These are phyloP conservation scores for Pleurotus tuoliensis DNA, from an alignment of 768 basidiomycete genomes.

Conservation along the genomic window DNA sequence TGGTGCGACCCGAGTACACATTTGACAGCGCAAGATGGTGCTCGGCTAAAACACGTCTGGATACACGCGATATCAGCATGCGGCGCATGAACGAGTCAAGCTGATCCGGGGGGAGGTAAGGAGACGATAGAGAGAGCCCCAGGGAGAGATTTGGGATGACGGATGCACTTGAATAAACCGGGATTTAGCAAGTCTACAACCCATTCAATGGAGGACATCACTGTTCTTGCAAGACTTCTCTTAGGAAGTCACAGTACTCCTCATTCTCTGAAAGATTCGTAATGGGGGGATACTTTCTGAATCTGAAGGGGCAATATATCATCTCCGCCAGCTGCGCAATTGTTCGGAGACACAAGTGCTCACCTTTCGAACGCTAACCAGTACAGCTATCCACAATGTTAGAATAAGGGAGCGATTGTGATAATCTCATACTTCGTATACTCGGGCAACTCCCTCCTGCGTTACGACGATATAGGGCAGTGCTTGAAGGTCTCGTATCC, in stretches of 20 bases:
- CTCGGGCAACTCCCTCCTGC: constrained; percentile 76
- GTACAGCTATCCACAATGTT: constrained; percentile 54
- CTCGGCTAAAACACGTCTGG: constrained; percentile 82
- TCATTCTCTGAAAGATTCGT: constrained; percentile 72
- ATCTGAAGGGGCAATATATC: constrained; percentile 32
- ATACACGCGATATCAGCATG: constrained; percentile 89
- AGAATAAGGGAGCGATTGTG: constrained; percentile 3
- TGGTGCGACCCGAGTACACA: constrained; percentile 36
- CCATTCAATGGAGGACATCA: constrained; percentile 29
- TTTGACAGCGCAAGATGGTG: constrained; percentile 84
- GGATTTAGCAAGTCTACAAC: constrained; percentile 4
- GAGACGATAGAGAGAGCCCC: constrained; percentile 82
- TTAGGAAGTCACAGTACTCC: constrained; percentile 71
- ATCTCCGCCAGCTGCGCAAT: neutral
- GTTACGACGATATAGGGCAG: constrained; percentile 86
- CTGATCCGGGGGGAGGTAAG: constrained; percentile 69
- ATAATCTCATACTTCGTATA: constrained; percentile 65
- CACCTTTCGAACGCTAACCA: constrained; percentile 87
- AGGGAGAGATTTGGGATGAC: constrained; percentile 82
- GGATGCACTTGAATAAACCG: constrained; percentile 43
- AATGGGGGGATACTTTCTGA: constrained; percentile 72
- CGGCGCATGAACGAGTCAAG: constrained; percentile 86
- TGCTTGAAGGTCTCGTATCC: constrained; percentile 81
- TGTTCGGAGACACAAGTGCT: constrained; percentile 1
- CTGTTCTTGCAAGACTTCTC: constrained; percentile 70